Percentiles rank a stretch among this genome's conserved stretches.
phyloP scores from a whole-genome alignment of 148 eudicot genomes.

The Pharnaceum exiguum region DNA sequence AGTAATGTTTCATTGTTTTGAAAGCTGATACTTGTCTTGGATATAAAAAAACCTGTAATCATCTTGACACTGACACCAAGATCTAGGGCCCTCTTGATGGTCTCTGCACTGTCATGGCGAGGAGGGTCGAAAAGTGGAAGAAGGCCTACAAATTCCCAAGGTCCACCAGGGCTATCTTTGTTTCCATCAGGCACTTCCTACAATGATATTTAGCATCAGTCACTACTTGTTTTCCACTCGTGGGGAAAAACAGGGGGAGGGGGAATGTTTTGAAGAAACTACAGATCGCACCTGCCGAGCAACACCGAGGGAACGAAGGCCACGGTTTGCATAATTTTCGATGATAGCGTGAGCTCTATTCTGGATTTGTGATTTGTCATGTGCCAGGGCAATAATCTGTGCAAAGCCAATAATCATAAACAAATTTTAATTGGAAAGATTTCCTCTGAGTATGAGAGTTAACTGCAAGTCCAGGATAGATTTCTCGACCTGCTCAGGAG shows the following conservation, averaged over 20 bases:
- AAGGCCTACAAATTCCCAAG: slow-evolving; percentile 83
- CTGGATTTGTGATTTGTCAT: slow-evolving; percentile 40
- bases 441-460: no score
- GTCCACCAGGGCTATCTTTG: slow-evolving; percentile 70
- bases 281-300: slow-evolving; percentile 52
- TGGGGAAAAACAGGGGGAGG: not conserved
- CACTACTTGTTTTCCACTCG: not conserved
- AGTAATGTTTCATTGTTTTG: no score
- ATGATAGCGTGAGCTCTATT: slow-evolving; percentile 52
- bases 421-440: no score
- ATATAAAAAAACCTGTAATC: slow-evolving; percentile 67
- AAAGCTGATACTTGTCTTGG: not conserved
- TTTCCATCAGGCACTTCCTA: slow-evolving; percentile 71
- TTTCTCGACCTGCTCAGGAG: slow-evolving; percentile 94
- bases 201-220: not conserved
- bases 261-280: no score
- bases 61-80: slow-evolving; percentile 90
- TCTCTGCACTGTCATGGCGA: slow-evolving; percentile 91
- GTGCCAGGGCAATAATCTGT: slow-evolving; percentile 66
- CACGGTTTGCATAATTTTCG: slow-evolving; percentile 76
- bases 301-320: slow-evolving; percentile 78
- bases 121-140: slow-evolving; percentile 92
- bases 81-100: slow-evolving; percentile 63
- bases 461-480: no score
- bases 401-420: not conserved